Evolutionary conservation across 768 basidiomycete species (phyloP).

Genomic region (Auricularia auricula-judae): DNA sequence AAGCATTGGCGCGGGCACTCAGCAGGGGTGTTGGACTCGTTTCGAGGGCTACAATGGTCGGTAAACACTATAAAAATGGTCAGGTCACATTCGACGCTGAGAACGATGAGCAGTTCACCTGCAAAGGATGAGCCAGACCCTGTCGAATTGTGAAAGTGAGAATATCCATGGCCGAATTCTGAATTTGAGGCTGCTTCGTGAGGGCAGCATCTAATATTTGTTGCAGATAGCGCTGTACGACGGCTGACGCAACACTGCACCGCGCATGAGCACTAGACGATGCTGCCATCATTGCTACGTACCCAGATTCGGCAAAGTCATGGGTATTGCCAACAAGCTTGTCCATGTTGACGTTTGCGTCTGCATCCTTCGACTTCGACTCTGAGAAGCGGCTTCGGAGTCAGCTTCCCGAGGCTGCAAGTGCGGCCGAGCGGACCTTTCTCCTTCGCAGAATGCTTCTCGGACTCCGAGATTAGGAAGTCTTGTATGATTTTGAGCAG

Average conservation of each 20-base stretch:
- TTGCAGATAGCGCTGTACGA: constrained; percentile 84
- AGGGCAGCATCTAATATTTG: constrained; percentile 75
- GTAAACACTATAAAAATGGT: constrained; percentile 54
- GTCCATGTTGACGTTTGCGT: constrained; percentile 67
- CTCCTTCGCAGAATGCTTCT: constrained; percentile 61
- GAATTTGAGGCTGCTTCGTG: constrained; percentile 57
- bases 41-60: constrained; percentile 87
- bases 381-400: not conserved
- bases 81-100: not conserved
- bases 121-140: constrained; percentile 89
- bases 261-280: not conserved
- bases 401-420: not conserved
- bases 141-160: constrained; percentile 89
- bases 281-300: not conserved
- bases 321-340: constrained; percentile 92
- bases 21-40: constrained; percentile 55
- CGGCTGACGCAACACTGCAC: constrained; percentile 78
- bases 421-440: constrained; percentile 34
- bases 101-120: constrained; percentile 36
- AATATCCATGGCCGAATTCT: constrained; percentile 80
- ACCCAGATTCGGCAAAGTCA: constrained; percentile 97
- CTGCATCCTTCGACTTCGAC: constrained; percentile 33
- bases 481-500: constrained; percentile 85
- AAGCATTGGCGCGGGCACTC: constrained; percentile 62
- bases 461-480: constrained; percentile 74